Conservation (phyloP, 1,284 basidiomycete species). For the Psilocybe mexicana region DNA sequence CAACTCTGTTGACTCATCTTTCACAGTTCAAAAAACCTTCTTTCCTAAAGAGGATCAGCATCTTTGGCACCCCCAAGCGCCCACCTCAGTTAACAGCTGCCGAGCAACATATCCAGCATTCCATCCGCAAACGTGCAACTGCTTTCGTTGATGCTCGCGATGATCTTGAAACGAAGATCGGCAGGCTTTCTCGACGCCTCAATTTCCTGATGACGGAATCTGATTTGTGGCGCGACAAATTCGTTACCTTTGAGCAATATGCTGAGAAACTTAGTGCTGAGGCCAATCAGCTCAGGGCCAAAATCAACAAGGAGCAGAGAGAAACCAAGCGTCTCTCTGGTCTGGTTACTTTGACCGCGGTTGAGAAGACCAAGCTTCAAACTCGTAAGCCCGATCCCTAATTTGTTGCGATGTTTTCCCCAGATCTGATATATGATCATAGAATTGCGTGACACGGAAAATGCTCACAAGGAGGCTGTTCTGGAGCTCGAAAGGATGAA, state of each 20-base stretch:
- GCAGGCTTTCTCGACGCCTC: conserved; percentile 75
- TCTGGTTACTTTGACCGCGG: conserved; percentile 71
- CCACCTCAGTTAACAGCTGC: conserved; percentile 73
- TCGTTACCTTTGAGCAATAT: conserved; percentile 88
- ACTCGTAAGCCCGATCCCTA: conserved; percentile 49
- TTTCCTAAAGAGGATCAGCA: conserved; percentile 82
- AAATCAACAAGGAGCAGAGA: conserved; percentile 86
- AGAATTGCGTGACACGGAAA: conserved; percentile 58
- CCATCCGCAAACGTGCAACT: conserved; percentile 85
- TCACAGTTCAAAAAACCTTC: conserved; percentile 84
- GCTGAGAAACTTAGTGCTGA: conserved; percentile 88
- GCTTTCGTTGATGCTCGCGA: conserved; percentile 93
- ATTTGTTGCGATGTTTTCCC: conserved; percentile 12
- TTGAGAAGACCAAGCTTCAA: conserved; percentile 75
- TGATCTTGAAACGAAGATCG: conserved; percentile 89
- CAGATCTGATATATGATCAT: conserved; percentile 1
- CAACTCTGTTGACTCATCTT: conserved; percentile 17
- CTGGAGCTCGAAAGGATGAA: conserved; percentile 72
- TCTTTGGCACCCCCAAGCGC: conserved; percentile 71
- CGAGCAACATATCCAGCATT: conserved; percentile 81
- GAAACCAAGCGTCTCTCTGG: conserved; percentile 83
- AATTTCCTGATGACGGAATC: conserved; percentile 92
- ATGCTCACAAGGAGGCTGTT: conserved; percentile 70
- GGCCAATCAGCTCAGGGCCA: conserved; percentile 76
- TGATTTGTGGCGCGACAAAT: conserved; percentile 89